Evolutionary conservation across 2,329 filamentous ascomycete genomes (phyloP), one percentile per base, ranked within the genome.

Genomic region (Aureobasidium sp.): DNA sequence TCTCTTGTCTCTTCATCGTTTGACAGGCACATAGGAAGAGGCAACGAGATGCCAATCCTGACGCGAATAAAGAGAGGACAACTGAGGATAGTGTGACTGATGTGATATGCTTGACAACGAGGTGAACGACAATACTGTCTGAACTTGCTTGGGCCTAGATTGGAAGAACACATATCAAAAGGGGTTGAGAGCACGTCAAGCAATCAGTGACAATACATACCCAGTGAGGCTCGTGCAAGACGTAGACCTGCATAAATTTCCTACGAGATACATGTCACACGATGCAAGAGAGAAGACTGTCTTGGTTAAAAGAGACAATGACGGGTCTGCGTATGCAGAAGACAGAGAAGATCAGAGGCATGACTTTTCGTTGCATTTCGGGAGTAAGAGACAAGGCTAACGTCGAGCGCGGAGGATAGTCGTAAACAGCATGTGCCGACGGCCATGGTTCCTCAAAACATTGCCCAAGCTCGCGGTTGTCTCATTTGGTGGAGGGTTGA

Each of bases 311-410:
- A n/a, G 14, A 6, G 27, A 4, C 14, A n/a, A n/a, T 1, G 8
- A n/a, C 11, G 1, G 11, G 22, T 15, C 29, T 51, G 27, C 29
- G 29, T 14, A 14, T 22, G 48, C 12, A 36, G 15, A 17, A 5
- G 7, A 27, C 3, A 3, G 34, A 5, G 36, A 22, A 4, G 2
- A 49, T 31, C 2, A n/a, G 14, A 15, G 34, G 22, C 49, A 52
- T 52, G 14, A 52, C 49, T 52, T 39, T 52, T 39, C 25, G 49
- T 39, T 52, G 49, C 49, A 52, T 52, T 52, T 52, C 34, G 27
- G 29, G 29, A 14, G 49, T 36, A 17, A 5, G 34, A 39, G 34
- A 52, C 49, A 52, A 39, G 20, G 34, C 20, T 52, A 52, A 52
- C 49, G n/a, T 25, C 20, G 49, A 39, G 49, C 49, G 49, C 27